phyloP scores from a whole-genome alignment of 108 stramenopile species.

The Aurantiochytrium sp. region DNA sequence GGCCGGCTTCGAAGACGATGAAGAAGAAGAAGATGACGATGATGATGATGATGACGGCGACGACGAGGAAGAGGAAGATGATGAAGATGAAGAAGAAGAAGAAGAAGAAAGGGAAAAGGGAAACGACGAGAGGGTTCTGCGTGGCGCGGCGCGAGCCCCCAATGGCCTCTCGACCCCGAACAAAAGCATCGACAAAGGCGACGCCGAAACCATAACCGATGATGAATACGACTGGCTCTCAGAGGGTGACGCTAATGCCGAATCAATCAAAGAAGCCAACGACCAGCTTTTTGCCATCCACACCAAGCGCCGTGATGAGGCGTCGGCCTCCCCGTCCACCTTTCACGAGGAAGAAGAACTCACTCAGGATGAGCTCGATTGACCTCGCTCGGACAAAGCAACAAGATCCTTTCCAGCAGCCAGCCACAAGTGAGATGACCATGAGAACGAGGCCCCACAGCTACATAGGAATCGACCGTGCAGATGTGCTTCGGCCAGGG shows the following conservation, averaged over 20 bases:
- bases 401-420: no score
- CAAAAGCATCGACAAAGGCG: neutral
- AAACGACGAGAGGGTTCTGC: neutral
- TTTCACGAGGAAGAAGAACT: no score
- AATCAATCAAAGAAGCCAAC: neutral
- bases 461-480: no score
- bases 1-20: neutral
- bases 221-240: slow-evolving; percentile 5
- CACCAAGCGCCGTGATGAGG: neutral
- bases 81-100: no score
- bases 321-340: no score
- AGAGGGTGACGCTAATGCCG: neutral
- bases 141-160: neutral
- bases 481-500: no score
- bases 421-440: no score
- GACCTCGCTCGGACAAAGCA: no score
- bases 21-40: neutral
- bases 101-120: neutral
- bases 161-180: neutral
- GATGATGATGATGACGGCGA: neutral
- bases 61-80: neutral
- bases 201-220: neutral
- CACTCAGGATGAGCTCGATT: no score
- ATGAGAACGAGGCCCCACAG: no score
- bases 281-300: neutral